Evolutionary conservation across 2,329 filamentous ascomycete species (phyloP), one percentile per base, ranked within the genome.

Genomic region (Penicillium capsulatum): DNA sequence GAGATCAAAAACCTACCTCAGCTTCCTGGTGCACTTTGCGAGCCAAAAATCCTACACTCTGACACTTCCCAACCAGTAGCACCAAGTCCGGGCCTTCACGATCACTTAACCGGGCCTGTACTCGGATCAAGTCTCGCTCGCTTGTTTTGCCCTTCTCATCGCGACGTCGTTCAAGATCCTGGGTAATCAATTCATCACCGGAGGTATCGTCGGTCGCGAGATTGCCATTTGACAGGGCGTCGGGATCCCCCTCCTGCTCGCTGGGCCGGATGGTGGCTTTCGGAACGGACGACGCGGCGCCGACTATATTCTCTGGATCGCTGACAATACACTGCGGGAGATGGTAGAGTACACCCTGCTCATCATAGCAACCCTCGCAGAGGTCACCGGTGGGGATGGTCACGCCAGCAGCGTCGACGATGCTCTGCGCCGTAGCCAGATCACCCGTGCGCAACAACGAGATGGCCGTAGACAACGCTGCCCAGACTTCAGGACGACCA

Each of bases 401-500:
- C 20, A 90, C 76, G 16, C 83, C 88, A 7, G 81, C 83, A 1
- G 89, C 89, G 55, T 84, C 80, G 4, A 96, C 68, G 40, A 96
- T 84, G 39, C 76, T 79, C 68, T 96, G 89, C 5, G 90, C 90
- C 2, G 82, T 87, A 17, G 70, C 73, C 7, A 86, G 58, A 13
- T 77, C 73, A 0, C 74, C 70, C 8, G 74, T 73, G 68, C 83
- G 83, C 45, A 95, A 62, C 5, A 86, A 69, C 45, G 84, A 77
- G 13, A 88, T 72, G 0, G 82, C 84, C 1, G 80, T 70, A 31
- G 76, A 75, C 10, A 96, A 64, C 0, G 86, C 83, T 52, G 79
- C 79, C 91, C 91, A 97, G 17, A 92, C 76, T 63, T 95, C 86
- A 3, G 75, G 57, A 3, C 80, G 75, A 2, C 88, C 88, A 0